These are phyloP conservation scores for Actinomortierella wolfii DNA, from an alignment of 371 early-diverging fungal genomes.

Conservation along the genomic window DNA sequence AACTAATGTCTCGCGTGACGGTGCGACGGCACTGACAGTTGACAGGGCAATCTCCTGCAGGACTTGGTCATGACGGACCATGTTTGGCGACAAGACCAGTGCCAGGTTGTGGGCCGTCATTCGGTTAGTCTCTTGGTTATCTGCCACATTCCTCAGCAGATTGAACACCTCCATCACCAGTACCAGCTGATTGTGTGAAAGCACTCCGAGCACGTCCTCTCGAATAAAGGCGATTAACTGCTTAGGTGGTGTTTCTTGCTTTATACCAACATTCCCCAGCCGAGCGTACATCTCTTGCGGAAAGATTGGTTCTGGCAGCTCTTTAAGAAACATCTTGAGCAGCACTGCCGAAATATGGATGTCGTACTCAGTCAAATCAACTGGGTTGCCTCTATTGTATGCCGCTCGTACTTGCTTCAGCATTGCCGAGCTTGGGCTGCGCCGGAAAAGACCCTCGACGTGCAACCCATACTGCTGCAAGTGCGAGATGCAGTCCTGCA, in stretches of 20 bases:
- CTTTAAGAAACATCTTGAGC: constrained; percentile 85
- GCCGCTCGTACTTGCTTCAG: constrained; percentile 67
- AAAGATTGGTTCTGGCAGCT: constrained; percentile 81
- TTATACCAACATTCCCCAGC: constrained; percentile 11
- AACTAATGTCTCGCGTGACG: too few species aligned
- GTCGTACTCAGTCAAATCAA: constrained; percentile 68
- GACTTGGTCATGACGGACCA: constrained; percentile 72
- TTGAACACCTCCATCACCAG: constrained; percentile 66
- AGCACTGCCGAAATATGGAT: constrained; percentile 84
- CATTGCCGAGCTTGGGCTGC: constrained; percentile 73
- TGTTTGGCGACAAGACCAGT: constrained; percentile 87
- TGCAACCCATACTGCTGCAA: constrained; percentile 63
- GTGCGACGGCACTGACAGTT: constrained; percentile 4
- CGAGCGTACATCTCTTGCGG: constrained; percentile 52
- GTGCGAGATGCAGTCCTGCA: constrained; percentile 58
- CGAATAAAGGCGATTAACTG: constrained; percentile 48
- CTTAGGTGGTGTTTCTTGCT: background rate
- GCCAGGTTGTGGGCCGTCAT: constrained; percentile 89
- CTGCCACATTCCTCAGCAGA: constrained; percentile 68
- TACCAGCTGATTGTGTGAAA: constrained; percentile 46
- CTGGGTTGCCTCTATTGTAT: constrained; percentile 66
- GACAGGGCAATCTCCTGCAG: constrained; percentile 55
- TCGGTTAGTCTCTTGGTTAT: constrained; percentile 61
- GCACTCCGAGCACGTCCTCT: constrained; percentile 50
- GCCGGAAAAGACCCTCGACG: constrained; percentile 88